Conservation (phyloP, 2,329 filamentous ascomycete genomes). For the Colletotrichum siamense region DNA sequence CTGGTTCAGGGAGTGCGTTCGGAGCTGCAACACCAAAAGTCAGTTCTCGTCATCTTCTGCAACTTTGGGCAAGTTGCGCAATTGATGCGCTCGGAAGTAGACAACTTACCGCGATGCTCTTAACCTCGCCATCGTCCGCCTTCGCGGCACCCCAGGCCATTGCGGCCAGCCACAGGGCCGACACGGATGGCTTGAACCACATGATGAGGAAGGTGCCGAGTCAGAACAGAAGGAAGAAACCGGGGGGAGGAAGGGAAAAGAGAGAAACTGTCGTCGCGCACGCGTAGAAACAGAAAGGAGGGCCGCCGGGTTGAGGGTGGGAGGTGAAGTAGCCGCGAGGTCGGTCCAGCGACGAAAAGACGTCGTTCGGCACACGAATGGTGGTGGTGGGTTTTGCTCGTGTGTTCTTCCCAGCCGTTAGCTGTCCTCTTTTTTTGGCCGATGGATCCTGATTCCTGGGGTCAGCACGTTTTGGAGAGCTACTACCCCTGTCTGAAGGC, state of each 20-base stretch:
- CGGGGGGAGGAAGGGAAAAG: slow-evolving; percentile 4
- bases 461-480: slow-evolving; percentile 22
- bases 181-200: slow-evolving; percentile 51
- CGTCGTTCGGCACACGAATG: slow-evolving; percentile 18
- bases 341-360: slow-evolving; percentile 23
- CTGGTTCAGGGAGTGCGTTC: slow-evolving; percentile 83
- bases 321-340: slow-evolving; percentile 12
- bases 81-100: not conserved
- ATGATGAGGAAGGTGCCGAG: slow-evolving; percentile 35
- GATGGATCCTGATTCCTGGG: slow-evolving; percentile 23
- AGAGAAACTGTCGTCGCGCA: not conserved
- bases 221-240: slow-evolving; percentile 1
- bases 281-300: not conserved
- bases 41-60: slow-evolving; percentile 3
- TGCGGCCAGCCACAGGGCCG: slow-evolving; percentile 54
- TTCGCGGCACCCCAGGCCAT: slow-evolving; percentile 57
- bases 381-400: slow-evolving; percentile 22
- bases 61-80: not conserved
- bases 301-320: not conserved
- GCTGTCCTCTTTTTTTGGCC: slow-evolving; percentile 30
- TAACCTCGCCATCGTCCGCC: slow-evolving; percentile 47
- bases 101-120: slow-evolving; percentile 55
- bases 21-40: slow-evolving; percentile 61
- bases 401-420: slow-evolving; percentile 27
- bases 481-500: slow-evolving; percentile 16